These are phyloP conservation scores for Nicotiana sylvestris DNA, from an alignment of 257 asterid genomes.

Conservation along the genomic window DNA sequence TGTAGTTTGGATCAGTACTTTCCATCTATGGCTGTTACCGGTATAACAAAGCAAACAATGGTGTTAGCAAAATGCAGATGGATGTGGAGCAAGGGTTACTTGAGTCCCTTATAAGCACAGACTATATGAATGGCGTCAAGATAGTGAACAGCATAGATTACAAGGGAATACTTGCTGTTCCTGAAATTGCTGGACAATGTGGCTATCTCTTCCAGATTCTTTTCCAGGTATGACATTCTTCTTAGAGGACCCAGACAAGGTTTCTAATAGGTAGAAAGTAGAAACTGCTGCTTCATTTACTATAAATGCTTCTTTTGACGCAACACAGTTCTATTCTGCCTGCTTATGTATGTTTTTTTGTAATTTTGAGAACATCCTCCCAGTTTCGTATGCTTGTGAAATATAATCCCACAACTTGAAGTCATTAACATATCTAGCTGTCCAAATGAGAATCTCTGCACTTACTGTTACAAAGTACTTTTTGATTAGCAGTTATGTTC, in stretches of 20 bases:
- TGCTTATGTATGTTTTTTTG: neutral
- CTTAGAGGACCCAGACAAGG: neutral
- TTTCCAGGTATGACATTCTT: constrained; percentile 53
- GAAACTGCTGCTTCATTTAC: neutral
- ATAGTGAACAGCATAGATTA: constrained; percentile 17
- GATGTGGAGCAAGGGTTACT: constrained; percentile 60
- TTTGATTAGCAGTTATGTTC: neutral
- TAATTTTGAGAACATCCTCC: constrained; percentile 7
- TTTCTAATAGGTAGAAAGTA: neutral
- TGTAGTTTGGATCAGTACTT: constrained; percentile 72
- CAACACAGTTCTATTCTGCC: neutral
- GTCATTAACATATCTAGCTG: neutral
- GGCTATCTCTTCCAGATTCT: constrained; percentile 55
- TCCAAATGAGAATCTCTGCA: neutral
- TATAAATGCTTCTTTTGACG: neutral
- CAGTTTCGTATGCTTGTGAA: neutral
- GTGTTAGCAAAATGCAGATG: constrained; percentile 19
- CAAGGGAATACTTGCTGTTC: constrained; percentile 21
- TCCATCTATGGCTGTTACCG: constrained; percentile 67
- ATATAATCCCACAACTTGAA: neutral
- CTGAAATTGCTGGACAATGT: constrained; percentile 30
- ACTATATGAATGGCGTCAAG: constrained; percentile 27
- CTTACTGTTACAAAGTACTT: neutral
- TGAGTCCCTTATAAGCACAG: constrained; percentile 40
- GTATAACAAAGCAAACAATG: constrained; percentile 20